Evolutionary conservation across 345 rosid species (phyloP).

Genomic region (Gossypium anomalum): DNA sequence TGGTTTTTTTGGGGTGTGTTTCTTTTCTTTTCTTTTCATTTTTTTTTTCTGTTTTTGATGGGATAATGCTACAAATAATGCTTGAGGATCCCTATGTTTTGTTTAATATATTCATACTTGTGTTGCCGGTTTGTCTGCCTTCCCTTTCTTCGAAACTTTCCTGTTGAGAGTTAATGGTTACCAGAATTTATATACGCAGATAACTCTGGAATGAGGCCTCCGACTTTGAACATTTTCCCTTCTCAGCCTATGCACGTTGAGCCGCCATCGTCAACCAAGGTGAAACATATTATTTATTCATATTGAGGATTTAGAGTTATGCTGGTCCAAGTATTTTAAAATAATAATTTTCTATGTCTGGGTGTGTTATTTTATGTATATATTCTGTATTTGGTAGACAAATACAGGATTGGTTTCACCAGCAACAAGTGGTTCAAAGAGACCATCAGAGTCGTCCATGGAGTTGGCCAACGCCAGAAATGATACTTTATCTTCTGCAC

Average conservation of each 20-base stretch:
- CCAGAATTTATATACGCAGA: slow-evolving; percentile 43
- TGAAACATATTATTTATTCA: slow-evolving; percentile 13
- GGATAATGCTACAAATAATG: slow-evolving; percentile 19
- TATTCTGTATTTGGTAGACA: slow-evolving; percentile 29
- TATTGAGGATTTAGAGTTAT: slow-evolving; percentile 1
- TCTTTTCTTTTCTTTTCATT: slow-evolving; percentile 19
- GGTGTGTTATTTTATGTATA: not conserved
- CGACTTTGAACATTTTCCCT: slow-evolving; percentile 94
- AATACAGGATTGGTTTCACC: slow-evolving; percentile 39
- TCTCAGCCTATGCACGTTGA: slow-evolving; percentile 94
- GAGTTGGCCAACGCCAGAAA: slow-evolving; percentile 42
- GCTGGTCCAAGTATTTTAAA: not conserved
- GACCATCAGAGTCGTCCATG: slow-evolving; percentile 55
- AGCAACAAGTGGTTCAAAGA: slow-evolving; percentile 43
- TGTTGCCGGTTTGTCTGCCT: slow-evolving; percentile 14
- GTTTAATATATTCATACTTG: slow-evolving; percentile 18
- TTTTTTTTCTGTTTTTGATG: slow-evolving; percentile 24
- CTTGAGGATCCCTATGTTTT: slow-evolving; percentile 25
- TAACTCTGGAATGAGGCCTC: slow-evolving; percentile 79
- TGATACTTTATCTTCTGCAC: slow-evolving; percentile 31
- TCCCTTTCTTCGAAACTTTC: slow-evolving; percentile 6
- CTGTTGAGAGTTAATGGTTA: slow-evolving; percentile 7
- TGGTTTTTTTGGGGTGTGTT: slow-evolving; percentile 11
- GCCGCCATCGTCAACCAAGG: slow-evolving; percentile 44
- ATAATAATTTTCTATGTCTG: not conserved